Evolutionary conservation across 1,284 basidiomycete species (phyloP), one percentile per base, ranked within the genome.

Genomic region (Heterobasidion irregulare): DNA sequence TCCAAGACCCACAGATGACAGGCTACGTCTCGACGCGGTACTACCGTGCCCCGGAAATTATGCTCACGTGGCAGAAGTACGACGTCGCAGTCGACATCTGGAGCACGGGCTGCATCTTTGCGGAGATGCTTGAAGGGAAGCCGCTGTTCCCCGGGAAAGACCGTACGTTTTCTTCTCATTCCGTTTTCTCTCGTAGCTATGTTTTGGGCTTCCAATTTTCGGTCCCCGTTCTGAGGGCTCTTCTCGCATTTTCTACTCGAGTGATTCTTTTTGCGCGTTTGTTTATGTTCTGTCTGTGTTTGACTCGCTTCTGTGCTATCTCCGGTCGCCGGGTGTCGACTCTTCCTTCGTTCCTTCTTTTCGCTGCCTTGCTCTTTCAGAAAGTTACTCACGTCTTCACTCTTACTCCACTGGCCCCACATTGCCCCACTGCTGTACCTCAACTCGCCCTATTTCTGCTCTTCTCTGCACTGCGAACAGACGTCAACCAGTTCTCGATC

Each of bases 41-140:
- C 75, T 99, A 99, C 73, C 89, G 97, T 54, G 97, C 96, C 3
- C 96, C 96, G 7, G 96, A 99, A 73, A 99, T 99, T 76, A 99
- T 99, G 97, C 82, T 99, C 68, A 99, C 96, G 49, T 99, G 97
- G 97, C 96, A 99, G 72, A 99, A 99, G 76, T 99, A 99, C 76
- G 97, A 99, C 70, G 96, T 98, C 55, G 97, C 94, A 61, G 95
- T 98, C 59, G 96, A 98, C 69, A 96, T 99, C 65, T 99, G 96
- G 96, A 96, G 92, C 67, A 94, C 95, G 13, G 96, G 95, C 10
- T 99, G 97, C 76, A 99, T 99, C 72, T 98, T 99, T 68, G 97
- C 97, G 5, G 96, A 99, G 76, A 99, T 99, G 97, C 76, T 99
- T 56, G 95, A 98, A 72, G 97, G 96, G 51, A 98, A 98, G 71